phyloP scores from a whole-genome alignment of 441 rosid species.

The Erodium chrysanthum region DNA sequence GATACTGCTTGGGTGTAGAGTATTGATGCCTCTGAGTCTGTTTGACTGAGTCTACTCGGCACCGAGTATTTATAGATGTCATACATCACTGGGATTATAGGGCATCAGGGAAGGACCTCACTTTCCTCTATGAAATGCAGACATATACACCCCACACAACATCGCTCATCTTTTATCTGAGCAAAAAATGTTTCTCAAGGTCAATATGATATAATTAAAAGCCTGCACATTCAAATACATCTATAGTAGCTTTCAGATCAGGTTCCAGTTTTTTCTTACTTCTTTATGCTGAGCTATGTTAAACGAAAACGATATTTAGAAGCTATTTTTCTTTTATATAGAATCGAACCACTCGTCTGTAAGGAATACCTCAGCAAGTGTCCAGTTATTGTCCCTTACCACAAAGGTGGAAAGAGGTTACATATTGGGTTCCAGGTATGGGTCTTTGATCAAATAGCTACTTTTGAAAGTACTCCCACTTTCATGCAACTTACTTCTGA shows the following conservation, averaged over 20 bases:
- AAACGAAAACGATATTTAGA: slow-evolving; percentile 5
- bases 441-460: not conserved
- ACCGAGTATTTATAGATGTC: not conserved
- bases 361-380: slow-evolving; percentile 57
- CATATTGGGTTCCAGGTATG: slow-evolving; percentile 85
- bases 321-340: slow-evolving; percentile 28
- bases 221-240: not conserved
- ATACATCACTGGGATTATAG: not conserved
- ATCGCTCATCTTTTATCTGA: not conserved
- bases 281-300: slow-evolving; percentile 14
- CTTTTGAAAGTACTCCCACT: not conserved
- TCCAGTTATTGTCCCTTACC: slow-evolving; percentile 88
- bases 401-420: slow-evolving; percentile 92
- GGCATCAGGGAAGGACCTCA: not conserved
- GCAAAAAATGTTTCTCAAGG: not conserved
- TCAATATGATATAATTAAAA: not conserved
- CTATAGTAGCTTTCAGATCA: not conserved
- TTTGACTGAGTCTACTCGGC: not conserved
- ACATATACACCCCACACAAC: not conserved
- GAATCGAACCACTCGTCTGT: slow-evolving; percentile 92
- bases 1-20: not conserved
- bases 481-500: slow-evolving; percentile 1
- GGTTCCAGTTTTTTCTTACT: not conserved
- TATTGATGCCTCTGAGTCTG: too few relatives aligned
- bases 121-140: not conserved